Percentiles rank a stretch among this genome's conserved stretches.
These are phyloP conservation scores for Suhomyces anneliseae DNA, from an alignment of 1,139 yeast genomes.

Conservation along the genomic window DNA sequence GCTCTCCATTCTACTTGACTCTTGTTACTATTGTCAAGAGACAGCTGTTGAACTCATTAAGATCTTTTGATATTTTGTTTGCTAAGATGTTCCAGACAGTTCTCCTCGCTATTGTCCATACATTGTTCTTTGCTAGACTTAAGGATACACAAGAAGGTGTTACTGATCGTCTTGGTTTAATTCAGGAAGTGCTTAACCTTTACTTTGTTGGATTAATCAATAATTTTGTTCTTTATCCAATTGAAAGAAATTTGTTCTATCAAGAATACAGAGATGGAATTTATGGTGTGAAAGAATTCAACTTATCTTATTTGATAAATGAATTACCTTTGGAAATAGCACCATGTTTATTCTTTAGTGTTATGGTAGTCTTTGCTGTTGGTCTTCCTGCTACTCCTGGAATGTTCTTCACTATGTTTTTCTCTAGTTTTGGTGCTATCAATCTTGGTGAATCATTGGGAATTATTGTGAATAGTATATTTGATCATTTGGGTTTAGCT, in stretches of 20 bases:
- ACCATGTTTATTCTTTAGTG: conserved; percentile 58
- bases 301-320: conserved; percentile 59
- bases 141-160: conserved; percentile 59
- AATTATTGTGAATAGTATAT: conserved; percentile 70
- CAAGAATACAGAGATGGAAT: conserved; percentile 77
- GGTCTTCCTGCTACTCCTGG: conserved; percentile 72
- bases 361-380: conserved; percentile 63
- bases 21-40: conserved; percentile 33
- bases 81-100: conserved; percentile 69
- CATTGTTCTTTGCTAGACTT: conserved; percentile 73
- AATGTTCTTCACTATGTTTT: conserved; percentile 67
- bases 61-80: conserved; percentile 62
- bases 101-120: conserved; percentile 63
- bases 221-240: conserved; percentile 72
- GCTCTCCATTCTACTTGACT: conserved; percentile 18
- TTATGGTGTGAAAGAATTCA: conserved; percentile 68
- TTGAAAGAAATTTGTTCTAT: conserved; percentile 71
- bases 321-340: conserved; percentile 75
- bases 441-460: conserved; percentile 86
- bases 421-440: conserved; percentile 53
- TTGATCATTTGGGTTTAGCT: conserved; percentile 77
- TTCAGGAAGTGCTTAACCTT: conserved; percentile 71
- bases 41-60: conserved; percentile 47
- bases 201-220: conserved; percentile 81
- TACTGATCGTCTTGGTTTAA: conserved; percentile 65